These are phyloP conservation scores for Kodamaea laetipori DNA, from an alignment of 805 yeast species.

Conservation along the genomic window DNA sequence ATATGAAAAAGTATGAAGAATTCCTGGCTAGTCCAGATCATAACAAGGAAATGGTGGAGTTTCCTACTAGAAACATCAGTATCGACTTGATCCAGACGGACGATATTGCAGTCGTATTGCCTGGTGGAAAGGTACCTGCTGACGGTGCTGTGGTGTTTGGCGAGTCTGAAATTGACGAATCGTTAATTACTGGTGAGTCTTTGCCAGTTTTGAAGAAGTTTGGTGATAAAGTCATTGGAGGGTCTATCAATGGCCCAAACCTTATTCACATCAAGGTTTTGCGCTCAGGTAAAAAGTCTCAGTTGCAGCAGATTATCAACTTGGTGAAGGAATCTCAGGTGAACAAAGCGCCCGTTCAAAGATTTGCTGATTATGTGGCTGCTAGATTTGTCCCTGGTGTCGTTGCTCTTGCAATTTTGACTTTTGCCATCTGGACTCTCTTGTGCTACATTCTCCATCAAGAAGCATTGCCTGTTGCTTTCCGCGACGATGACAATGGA, in stretches of 20 bases:
- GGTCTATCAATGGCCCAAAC: constrained; percentile 84
- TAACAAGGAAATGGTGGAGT: constrained; percentile 21
- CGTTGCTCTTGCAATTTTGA: constrained; percentile 57
- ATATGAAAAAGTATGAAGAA: constrained; percentile 29
- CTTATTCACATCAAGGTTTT: constrained; percentile 67
- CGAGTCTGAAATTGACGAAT: constrained; percentile 82
- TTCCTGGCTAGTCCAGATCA: constrained; percentile 14
- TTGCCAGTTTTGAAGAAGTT: constrained; percentile 63
- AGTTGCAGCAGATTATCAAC: constrained; percentile 80
- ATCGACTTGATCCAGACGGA: constrained; percentile 75
- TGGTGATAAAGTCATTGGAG: constrained; percentile 78
- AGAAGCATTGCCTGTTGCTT: constrained; percentile 47
- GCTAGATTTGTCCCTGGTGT: constrained; percentile 83
- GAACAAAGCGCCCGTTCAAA: constrained; percentile 85
- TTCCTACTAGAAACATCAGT: constrained; percentile 53
- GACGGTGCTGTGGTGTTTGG: constrained; percentile 86
- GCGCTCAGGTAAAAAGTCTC: constrained; percentile 79
- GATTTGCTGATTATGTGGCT: constrained; percentile 83
- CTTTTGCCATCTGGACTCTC: constrained; percentile 54
- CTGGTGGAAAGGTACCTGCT: constrained; percentile 89
- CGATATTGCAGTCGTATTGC: constrained; percentile 76
- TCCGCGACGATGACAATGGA: constrained; percentile 51
- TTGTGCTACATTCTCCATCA: constrained; percentile 26
- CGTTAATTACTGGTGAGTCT: constrained; percentile 90
- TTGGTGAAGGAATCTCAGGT: constrained; percentile 90